Evolutionary conservation across 345 rosid species (phyloP), one percentile per base, ranked within the genome.

Genomic region (Xanthoceras sorbifolium): DNA sequence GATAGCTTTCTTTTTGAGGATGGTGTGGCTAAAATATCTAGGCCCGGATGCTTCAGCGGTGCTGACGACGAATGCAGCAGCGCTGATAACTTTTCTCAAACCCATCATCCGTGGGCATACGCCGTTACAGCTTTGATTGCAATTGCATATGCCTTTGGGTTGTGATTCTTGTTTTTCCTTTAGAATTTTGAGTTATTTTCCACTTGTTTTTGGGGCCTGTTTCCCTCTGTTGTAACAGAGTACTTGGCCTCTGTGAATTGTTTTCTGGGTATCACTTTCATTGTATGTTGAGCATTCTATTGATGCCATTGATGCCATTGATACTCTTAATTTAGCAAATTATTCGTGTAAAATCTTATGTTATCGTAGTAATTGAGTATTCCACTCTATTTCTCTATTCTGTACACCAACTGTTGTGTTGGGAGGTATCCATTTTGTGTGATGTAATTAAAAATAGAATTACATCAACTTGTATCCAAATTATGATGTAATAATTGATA

Each of bases 41-140:
- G 65, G 62, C 87, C 91, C 0, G 93, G 97, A 4, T 91, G 97
- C 88, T 91, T 88, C 42, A 91, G 97, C 48, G 97, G 97, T 20
- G 87, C 91, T 72, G 88, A 88, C 14, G 93, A 88, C 29, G 84
- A 61, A 38, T 91, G 97, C 86, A 91, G 78, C 7, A 64, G 86
- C 25, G 87, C 86, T 44, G 73, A 64, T 70, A 61, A 55, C 77
- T 81, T 74, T 54, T 65, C 82, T 65, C 80, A 18, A 36, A 72
- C 74, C 2, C 74, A 11, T 60, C 64, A 22, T 20, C 46, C 71
- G 0, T 87, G 86, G 88, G 59, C 70, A 15, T 86, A 26, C 6
- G 69, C 62, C 14, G 32, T 72, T 28, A 36, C 81, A 15, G 75
- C 71, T 54, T 67, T 88, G 76, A 67, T 84, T 79, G 82, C 81